phyloP scores from a whole-genome alignment of 1,284 basidiomycete species.

The Wolfiporia cocos region DNA sequence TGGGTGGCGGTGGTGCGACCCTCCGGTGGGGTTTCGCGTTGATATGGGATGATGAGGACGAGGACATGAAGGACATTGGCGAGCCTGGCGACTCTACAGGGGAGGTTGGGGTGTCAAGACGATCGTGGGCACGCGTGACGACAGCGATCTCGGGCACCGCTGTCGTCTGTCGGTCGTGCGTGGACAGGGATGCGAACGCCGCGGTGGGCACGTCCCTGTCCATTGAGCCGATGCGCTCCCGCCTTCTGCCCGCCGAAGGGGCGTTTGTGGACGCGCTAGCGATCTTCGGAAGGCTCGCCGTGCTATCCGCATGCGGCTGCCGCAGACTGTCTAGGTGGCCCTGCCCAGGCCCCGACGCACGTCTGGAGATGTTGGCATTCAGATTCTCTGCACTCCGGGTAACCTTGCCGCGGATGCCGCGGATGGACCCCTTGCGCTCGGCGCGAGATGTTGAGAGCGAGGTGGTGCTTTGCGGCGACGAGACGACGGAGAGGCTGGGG shows the following conservation, averaged over 20 bases:
- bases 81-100: conserved; percentile 10
- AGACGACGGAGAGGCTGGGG: conserved; percentile 33
- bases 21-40: conserved; percentile 25
- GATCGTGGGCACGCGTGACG: conserved; percentile 12
- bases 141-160: conserved; percentile 8
- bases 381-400: conserved; percentile 58
- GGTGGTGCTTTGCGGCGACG: conserved; percentile 17
- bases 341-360: conserved; percentile 19
- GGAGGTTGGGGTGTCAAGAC: conserved; percentile 12
- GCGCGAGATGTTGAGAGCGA: conserved; percentile 18
- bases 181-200: conserved; percentile 13
- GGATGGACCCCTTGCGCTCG: conserved; percentile 24
- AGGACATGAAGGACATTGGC: conserved; percentile 6
- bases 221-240: conserved; percentile 28
- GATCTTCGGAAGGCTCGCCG: conserved; percentile 41
- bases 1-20: conserved; percentile 47
- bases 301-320: conserved; percentile 44
- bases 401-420: conserved; percentile 41
- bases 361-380: conserved; percentile 4
- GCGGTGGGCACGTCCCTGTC: conserved; percentile 23
- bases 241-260: conserved; percentile 13
- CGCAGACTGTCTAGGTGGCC: conserved; percentile 13
- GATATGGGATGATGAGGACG: conserved; percentile 9
- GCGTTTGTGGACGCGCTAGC: conserved; percentile 26
- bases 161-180: conserved; percentile 6